phyloP scores from a whole-genome alignment of 129 eudicot genomes.

The Chrysanthemum seticuspe region DNA sequence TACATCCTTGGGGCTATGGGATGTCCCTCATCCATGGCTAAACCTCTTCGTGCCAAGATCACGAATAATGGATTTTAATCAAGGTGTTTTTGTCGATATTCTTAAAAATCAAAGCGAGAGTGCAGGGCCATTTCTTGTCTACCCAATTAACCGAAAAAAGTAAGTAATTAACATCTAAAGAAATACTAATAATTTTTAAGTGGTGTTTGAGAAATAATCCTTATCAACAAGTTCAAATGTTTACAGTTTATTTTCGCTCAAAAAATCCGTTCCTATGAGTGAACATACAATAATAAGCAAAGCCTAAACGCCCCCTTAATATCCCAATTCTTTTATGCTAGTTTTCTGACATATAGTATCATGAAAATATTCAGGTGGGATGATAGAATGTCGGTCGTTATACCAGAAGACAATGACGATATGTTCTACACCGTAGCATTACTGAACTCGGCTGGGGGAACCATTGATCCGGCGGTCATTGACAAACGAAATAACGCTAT shows the following conservation, averaged over 20 bases:
- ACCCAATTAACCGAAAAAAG: constrained; percentile 42
- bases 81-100: constrained; percentile 41
- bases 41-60: constrained; percentile 48
- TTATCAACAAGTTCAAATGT: no score
- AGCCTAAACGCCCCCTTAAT: background rate
- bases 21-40: constrained; percentile 52
- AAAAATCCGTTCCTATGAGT: no score
- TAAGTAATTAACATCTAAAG: constrained; percentile 19
- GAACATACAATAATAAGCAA: no score
- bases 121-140: constrained; percentile 41
- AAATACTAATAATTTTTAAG: background rate
- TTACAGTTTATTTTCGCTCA: no score
- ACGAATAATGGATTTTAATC: constrained; percentile 38
- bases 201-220: no score
- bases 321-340: background rate
- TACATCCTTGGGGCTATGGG: constrained; percentile 36
- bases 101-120: constrained; percentile 30
- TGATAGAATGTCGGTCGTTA: constrained; percentile 32
- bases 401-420: constrained; percentile 36
- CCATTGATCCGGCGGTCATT: background rate
- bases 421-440: constrained; percentile 33
- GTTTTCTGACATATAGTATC: background rate
- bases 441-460: constrained; percentile 14
- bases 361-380: constrained; percentile 39
- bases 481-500: constrained; percentile 33